Evolutionary conservation across 2,329 filamentous ascomycete genomes (phyloP), one percentile per base, ranked within the genome.

Genomic region (Neocatenulostroma microsporum): DNA sequence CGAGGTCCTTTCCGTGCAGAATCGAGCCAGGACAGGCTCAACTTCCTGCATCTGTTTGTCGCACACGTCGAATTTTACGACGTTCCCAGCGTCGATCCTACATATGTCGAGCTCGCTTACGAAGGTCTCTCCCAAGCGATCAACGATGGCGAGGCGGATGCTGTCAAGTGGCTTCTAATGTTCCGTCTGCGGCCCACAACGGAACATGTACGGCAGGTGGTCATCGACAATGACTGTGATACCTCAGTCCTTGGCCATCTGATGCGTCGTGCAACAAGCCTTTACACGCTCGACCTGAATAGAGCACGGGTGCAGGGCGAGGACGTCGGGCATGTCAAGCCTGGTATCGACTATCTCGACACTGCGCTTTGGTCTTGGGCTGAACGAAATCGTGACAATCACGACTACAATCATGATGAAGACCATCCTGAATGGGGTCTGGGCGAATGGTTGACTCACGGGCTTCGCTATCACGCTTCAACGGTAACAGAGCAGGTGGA

Each of bases 301-400:
- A n/a, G n/a, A n/a, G n/a, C n/a, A n/a, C n/a, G n/a, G n/a, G n/a
- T n/a, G n/a, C n/a, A n/a, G n/a, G n/a, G n/a, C n/a, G n/a, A n/a
- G n/a, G n/a, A n/a, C n/a, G n/a, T n/a, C n/a, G n/a, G n/a, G n/a
- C n/a, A n/a, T n/a, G n/a, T n/a, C n/a, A n/a, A n/a, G n/a, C n/a
- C n/a, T 19, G 33, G 31, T 9, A 26, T 60, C n/a, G 55, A 59
- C 28, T 42, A 53, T 20, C 49, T 59, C 11, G 56, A 60, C 40
- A 47, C 54, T 18, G 35, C 42, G 14, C 26, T 61, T n/a, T 61
- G 57, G 58, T 33, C 46, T 12, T 60, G 57, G 58, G 53, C 55
- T 3, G 55, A 55, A 7, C 44, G 50, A 14, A 49, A 50, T 32
- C 45, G 46, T 12, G 35, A 37, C 13, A 29, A 31, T 1, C 52